Conservation (phyloP, 306 rosid species). For the Inga oerstediana region DNA sequence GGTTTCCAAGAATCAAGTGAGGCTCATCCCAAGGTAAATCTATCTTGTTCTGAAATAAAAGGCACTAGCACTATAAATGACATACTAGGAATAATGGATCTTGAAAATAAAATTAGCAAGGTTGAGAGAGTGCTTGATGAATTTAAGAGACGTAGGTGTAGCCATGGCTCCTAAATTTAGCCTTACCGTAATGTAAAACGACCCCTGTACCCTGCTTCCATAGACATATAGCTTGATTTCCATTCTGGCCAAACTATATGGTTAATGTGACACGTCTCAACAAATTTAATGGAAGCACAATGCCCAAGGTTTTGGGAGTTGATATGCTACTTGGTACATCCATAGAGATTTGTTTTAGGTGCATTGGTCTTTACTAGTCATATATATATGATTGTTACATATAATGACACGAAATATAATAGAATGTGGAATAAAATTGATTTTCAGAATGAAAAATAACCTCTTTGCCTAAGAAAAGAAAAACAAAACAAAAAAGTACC, state of each 20-base stretch:
- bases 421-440: neutral
- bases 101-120: neutral
- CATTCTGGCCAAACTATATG: no score
- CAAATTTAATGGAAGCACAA: neutral
- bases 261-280: no score
- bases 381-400: neutral
- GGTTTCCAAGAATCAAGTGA: neutral
- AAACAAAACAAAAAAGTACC: no score
- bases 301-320: neutral
- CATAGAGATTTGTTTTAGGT: neutral
- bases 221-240: no score
- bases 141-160: neutral
- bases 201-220: no score
- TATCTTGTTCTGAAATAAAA: neutral
- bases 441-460: neutral
- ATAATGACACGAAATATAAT: no score
- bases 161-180: constrained; percentile 19
- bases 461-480: neutral
- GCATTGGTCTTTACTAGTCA: neutral
- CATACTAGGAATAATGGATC: no score
- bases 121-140: neutral
- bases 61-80: neutral
- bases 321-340: neutral
- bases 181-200: no score
- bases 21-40: neutral